A percentile compares a stretch with the other conserved stretches of the same genome.
Conservation (phyloP, 78 protist genomes). For the slime mould (Dictyostelium discoideum) region dicty_2.7 NC_007089.4:530501-531000, state of each 20-base stretch:
- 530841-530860: constrained; percentile 15
- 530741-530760: neutral
- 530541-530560: too few relatives aligned
- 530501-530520: neutral
- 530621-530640: neutral
- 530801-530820: neutral
- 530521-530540: neutral
- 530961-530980: neutral
- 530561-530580: neutral
- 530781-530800: neutral
- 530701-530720: neutral
- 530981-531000: neutral
- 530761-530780: neutral
- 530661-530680: neutral
- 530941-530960: neutral
- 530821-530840: constrained; percentile 4
- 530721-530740: neutral
- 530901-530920: neutral
- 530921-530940: constrained; percentile 1
- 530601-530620: neutral
- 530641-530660: neutral
- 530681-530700: neutral
- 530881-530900: neutral
- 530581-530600: neutral
- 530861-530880: constrained; percentile 2